Evolutionary conservation across 352 stramenopile genomes (phyloP).

Genomic region (Phytophthora niederhauseri): DNA sequence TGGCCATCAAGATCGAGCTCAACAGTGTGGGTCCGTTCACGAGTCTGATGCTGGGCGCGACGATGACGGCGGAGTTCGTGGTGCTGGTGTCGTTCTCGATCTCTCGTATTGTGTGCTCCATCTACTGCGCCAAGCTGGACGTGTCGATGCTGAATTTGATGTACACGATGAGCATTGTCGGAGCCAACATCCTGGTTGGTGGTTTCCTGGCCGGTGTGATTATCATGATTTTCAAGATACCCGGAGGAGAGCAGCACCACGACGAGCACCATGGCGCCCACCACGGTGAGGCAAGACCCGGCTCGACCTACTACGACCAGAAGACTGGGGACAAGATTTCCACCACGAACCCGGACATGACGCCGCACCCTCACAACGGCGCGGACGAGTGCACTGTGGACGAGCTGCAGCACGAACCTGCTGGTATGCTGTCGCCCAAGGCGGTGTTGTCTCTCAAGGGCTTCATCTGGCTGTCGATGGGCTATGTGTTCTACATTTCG

Average conservation of each 20-base stretch:
- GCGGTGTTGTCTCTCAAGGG: conserved; percentile 59
- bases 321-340: conserved; percentile 31
- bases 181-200: conserved; percentile 60
- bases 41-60: conserved; percentile 75
- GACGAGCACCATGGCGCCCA: conserved; percentile 8
- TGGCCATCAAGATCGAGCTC: conserved; percentile 80
- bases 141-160: conserved; percentile 59
- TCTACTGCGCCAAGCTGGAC: conserved; percentile 66
- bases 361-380: conserved; percentile 57
- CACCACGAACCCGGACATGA: conserved; percentile 36
- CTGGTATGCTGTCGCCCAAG: conserved; percentile 26
- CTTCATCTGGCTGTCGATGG: conserved; percentile 68
- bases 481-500: conserved; percentile 66
- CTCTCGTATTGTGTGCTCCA: conserved; percentile 62
- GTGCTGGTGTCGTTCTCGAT: conserved; percentile 75
- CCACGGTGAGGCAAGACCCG: conserved; percentile 3
- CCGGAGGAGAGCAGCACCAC: conserved; percentile 29
- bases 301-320: conserved; percentile 24
- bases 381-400: conserved; percentile 33
- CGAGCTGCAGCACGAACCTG: conserved; percentile 43
- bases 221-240: conserved; percentile 68
- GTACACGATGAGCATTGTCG: conserved; percentile 60
- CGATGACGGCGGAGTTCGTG: conserved; percentile 77
- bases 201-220: conserved; percentile 46
- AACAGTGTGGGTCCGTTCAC: conserved; percentile 76